phyloP scores from a whole-genome alignment of 495 filamentous ascomycete genomes.

The Collariella sp. region DNA sequence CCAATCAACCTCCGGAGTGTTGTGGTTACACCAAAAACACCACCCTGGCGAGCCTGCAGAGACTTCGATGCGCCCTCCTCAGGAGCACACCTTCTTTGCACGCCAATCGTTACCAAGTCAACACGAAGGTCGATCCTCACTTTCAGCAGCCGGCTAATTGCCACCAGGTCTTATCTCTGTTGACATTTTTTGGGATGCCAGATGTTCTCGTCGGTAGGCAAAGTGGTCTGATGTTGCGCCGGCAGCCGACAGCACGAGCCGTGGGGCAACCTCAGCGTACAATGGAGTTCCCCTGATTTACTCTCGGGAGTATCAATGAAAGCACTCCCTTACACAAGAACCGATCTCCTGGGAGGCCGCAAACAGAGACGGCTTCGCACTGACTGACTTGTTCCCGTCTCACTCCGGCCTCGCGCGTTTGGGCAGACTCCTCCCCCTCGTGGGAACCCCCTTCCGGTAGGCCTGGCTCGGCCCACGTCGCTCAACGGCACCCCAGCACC shows the following conservation, averaged over 20 bases:
- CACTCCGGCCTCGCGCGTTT: background rate
- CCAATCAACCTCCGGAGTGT: background rate
- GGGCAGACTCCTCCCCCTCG: background rate
- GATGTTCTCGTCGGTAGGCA: background rate
- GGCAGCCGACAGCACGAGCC: background rate
- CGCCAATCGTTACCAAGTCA: background rate
- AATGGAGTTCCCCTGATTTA: conserved; percentile 2
- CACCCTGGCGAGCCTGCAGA: background rate
- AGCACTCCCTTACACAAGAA: conserved; percentile 16
- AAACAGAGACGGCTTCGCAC: conserved; percentile 16
- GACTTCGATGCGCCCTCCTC: background rate
- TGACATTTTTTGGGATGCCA: background rate
- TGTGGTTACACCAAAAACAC: conserved; percentile 3
- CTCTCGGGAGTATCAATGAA: conserved; percentile 6
- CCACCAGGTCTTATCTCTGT: background rate
- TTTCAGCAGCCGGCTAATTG: background rate
- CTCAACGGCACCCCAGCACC: conserved; percentile 15
- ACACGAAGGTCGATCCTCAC: background rate
- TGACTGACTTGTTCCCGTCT: background rate
- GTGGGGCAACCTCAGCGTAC: background rate
- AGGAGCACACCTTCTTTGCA: background rate
- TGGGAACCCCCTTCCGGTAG: conserved; percentile 9
- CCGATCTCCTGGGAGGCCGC: conserved; percentile 26
- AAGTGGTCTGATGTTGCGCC: background rate
- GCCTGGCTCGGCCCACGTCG: conserved; percentile 19